Conservation (phyloP, 148 eudicot species). For the Polygonum maritimum region DNA sequence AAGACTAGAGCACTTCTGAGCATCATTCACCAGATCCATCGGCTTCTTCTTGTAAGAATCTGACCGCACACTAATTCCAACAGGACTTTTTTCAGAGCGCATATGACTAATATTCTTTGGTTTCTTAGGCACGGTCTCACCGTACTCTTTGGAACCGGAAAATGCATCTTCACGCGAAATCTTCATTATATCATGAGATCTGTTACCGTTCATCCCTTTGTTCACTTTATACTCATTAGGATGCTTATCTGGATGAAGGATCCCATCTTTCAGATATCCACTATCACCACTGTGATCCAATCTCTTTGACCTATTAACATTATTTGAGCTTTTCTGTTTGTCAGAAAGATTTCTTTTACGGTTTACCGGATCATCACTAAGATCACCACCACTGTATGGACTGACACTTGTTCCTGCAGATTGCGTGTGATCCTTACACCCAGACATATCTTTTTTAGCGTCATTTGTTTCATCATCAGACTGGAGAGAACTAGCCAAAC, state of each 20-base stretch:
- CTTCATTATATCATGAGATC: slow-evolving; percentile 22
- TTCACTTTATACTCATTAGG: slow-evolving; percentile 23
- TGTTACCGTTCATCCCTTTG: slow-evolving; percentile 27
- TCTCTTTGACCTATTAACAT: slow-evolving; percentile 29
- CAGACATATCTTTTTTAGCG: slow-evolving; percentile 17
- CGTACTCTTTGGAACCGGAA: slow-evolving; percentile 13
- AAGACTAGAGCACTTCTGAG: slow-evolving; percentile 16
- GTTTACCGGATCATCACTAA: slow-evolving; percentile 6
- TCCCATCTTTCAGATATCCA: slow-evolving; percentile 19
- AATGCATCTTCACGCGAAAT: slow-evolving; percentile 21
- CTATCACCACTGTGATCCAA: slow-evolving; percentile 17
- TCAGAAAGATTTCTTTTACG: slow-evolving; percentile 20
- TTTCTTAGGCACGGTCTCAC: slow-evolving; percentile 15
- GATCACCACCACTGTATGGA: slow-evolving; percentile 18
- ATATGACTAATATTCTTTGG: slow-evolving; percentile 17
- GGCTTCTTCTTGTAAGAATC: slow-evolving; percentile 32
- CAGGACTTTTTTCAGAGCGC: slow-evolving; percentile 19
- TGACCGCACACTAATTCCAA: slow-evolving; percentile 19
- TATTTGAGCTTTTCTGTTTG: slow-evolving; percentile 28
- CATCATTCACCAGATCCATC: slow-evolving; percentile 20
- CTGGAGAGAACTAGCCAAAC: slow-evolving; percentile 7
- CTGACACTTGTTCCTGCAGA: slow-evolving; percentile 30
- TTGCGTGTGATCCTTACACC: slow-evolving; percentile 16
- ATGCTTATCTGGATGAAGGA: slow-evolving; percentile 21
- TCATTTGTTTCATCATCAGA: slow-evolving; percentile 14